A percentile compares a stretch with the other conserved stretches of the same genome.
Conservation (phyloP, 2,329 filamentous ascomycete species). For the Helotiales sp. region DNA sequence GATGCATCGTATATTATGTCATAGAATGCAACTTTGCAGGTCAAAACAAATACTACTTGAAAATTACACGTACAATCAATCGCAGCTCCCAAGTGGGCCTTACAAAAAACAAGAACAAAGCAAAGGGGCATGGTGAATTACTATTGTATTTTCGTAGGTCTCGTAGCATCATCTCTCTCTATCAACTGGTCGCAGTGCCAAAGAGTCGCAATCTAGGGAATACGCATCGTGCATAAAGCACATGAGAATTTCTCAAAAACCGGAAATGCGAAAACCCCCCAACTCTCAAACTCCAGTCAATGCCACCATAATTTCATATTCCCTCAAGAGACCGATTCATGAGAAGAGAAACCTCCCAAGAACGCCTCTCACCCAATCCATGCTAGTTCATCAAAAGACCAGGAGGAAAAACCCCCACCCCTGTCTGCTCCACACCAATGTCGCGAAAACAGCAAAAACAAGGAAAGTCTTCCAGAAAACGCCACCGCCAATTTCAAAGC, state of each 20-base stretch:
- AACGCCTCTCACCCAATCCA: not conserved
- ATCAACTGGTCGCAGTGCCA: not conserved
- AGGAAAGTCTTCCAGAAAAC: conserved; percentile 1
- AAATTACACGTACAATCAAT: too few relatives aligned
- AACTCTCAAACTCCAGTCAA: not conserved
- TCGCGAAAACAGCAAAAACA: not conserved
- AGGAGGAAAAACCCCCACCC: not conserved
- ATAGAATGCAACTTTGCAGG: too few relatives aligned
- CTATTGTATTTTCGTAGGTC: conserved; percentile 4
- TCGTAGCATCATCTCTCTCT: conserved; percentile 12
- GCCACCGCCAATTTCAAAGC: not conserved
- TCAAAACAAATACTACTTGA: too few relatives aligned
- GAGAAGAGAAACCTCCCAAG: not conserved
- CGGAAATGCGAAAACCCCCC: not conserved
- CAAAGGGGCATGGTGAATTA: not conserved
- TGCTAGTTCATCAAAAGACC: not conserved
- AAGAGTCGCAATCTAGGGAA: not conserved
- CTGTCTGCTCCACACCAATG: not conserved
- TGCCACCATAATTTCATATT: not conserved
- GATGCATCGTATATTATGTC: too few relatives aligned
- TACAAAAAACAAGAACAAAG: not conserved
- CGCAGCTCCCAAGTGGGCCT: too few relatives aligned
- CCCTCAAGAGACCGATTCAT: not conserved
- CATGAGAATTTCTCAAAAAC: not conserved
- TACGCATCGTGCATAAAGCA: not conserved